Base-by-base conservation (phyloP, 352 stramenopile species). In the Plasmopara viticola region DNA sequence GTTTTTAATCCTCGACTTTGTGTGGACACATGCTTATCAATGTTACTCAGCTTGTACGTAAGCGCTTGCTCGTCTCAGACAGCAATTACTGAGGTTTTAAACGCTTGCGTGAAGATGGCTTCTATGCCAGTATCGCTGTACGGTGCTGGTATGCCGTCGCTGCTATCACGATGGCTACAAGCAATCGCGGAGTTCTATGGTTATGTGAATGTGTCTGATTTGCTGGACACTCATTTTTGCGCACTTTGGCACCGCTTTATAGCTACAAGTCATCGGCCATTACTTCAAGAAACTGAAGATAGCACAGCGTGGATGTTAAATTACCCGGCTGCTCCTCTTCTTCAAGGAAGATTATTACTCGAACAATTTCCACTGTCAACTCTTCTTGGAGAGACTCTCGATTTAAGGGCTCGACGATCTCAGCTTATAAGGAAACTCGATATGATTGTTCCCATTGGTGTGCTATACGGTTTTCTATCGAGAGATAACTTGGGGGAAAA, bases 151-250 rank as follows among this genome's bases (percentile, higher is more conserved):
- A 53, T 45, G 15, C 58, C 72, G 8, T 65, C 70, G 17, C 53
- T 74, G 20, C 55, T 82, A 35, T 70, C 70, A 40, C 41, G 33
- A 5, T 92, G 77, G 73, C 31, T 88, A 9, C 20, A 46, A 30
- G 54, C 65, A 7, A 79, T 90, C 30, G 61, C 67, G 7, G 18
- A 40, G 0, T 74, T 64, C 37, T 87, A 87, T 44, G 63, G 53
- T 29, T 90, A 92, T 18, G 30, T 56, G 20, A 71, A 48, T 2
- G 51, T 68, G 13, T 58, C 38, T 35, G 54, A 48, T n/a, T 60
- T 91, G 40, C 45, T 91, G 6, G 64, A 84, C 17, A 74, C 89
- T 40, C 77, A 91, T 49, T 88, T 91, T 48, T 71, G 64, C 15
- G 66, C 58, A 35, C 42, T 91, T 10, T 91, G 81, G 81, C 72